Evolutionary conservation across 176 grass and related monocot genomes (phyloP).

Genomic region (Cenchrus fungigraminus): DNA sequence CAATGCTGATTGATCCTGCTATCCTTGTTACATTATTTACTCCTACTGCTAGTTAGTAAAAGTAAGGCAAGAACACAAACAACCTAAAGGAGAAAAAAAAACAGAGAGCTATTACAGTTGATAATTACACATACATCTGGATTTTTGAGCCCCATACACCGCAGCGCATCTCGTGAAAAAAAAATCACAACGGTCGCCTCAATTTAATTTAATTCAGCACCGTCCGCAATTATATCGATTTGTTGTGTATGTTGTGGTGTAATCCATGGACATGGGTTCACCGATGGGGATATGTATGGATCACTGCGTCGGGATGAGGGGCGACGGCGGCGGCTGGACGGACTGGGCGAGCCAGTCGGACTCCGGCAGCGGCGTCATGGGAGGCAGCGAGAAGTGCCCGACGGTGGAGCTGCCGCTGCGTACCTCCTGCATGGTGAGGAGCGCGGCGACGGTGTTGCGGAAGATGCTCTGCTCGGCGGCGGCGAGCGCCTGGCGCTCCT

Average conservation of each 20-base stretch:
- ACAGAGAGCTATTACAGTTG: not conserved
- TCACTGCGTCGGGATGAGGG: slow-evolving; percentile 58
- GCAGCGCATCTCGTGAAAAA: not conserved
- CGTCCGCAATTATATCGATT: not conserved
- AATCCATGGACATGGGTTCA: no score
- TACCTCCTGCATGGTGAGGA: slow-evolving; percentile 84
- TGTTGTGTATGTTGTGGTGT: not conserved
- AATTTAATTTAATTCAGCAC: not conserved
- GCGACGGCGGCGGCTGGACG: slow-evolving; percentile 41
- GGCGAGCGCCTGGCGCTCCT: slow-evolving; percentile 39
- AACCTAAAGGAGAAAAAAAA: not conserved
- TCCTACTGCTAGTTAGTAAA: not conserved
- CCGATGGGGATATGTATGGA: not conserved
- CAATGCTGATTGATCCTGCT: not conserved
- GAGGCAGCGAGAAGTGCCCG: slow-evolving; percentile 82
- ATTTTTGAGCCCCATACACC: not conserved
- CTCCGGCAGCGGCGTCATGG: slow-evolving; percentile 59
- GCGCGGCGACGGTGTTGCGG: slow-evolving; percentile 83
- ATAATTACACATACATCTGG: slow-evolving; percentile 34
- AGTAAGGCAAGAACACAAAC: not conserved
- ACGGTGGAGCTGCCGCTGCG: slow-evolving; percentile 87
- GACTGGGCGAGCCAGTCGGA: slow-evolving; percentile 59
- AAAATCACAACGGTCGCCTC: not conserved
- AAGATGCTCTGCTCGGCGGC: slow-evolving; percentile 58
- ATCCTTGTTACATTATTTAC: not conserved